Evolutionary conservation across 108 stramenopile genomes (phyloP).

Genomic region (Bacterosira constricta): DNA sequence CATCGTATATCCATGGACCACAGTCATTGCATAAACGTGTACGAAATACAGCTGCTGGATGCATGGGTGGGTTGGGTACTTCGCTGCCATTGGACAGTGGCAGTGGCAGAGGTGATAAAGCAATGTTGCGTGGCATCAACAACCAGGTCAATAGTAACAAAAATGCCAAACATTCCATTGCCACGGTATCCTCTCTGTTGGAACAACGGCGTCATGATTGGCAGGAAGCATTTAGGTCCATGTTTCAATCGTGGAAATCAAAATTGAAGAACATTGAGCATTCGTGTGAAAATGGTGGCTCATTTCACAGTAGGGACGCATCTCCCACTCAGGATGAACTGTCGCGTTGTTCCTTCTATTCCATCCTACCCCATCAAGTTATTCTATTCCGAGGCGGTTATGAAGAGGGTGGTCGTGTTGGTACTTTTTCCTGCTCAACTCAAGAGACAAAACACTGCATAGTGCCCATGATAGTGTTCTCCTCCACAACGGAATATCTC

Average conservation of each 20-base stretch:
- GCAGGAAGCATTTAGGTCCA: slow-evolving; percentile 52
- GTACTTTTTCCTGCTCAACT: background rate
- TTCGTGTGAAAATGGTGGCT: background rate
- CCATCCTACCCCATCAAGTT: slow-evolving; percentile 26
- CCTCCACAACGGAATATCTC: slow-evolving; percentile 46
- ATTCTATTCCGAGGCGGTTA: slow-evolving; percentile 44
- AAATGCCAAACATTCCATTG: background rate
- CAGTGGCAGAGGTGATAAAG: background rate
- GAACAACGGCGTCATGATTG: slow-evolving; percentile 47
- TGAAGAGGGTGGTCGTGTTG: background rate
- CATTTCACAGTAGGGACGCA: background rate
- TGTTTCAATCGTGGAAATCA: slow-evolving; percentile 46
- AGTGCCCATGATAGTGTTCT: slow-evolving; percentile 46
- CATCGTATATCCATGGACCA: slow-evolving; percentile 22
- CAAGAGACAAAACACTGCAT: slow-evolving; percentile 8
- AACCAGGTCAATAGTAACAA: too few relatives aligned
- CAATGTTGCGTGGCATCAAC: background rate
- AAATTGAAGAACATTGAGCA: slow-evolving; percentile 14
- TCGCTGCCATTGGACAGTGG: slow-evolving; percentile 2
- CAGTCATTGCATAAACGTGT: slow-evolving; percentile 29
- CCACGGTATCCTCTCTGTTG: slow-evolving; percentile 23
- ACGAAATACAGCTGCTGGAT: slow-evolving; percentile 27
- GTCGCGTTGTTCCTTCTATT: slow-evolving; percentile 51
- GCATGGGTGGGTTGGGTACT: slow-evolving; percentile 36
- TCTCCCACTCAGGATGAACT: slow-evolving; percentile 16